Base-by-base conservation (phyloP, 768 basidiomycete species). In the Lentinus brumalis region DNA sequence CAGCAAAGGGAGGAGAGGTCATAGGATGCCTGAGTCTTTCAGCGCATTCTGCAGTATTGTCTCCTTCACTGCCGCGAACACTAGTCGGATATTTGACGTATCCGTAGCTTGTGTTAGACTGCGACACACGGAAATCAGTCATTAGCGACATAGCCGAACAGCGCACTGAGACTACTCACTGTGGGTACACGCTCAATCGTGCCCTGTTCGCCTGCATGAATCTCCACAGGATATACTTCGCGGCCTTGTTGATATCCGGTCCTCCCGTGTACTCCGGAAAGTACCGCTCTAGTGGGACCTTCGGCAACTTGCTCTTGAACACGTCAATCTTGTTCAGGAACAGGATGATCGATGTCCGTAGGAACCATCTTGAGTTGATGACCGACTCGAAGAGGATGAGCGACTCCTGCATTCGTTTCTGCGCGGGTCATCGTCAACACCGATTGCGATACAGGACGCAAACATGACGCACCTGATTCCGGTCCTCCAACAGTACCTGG, bases 161-260 rank as follows among this genome's bases (percentile, higher is more conserved):
- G 44, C 14, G 44, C 7, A 45, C 11, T 26, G 21, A 26, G 21
- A 26, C 21, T 14, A 49, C 46, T 49, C 63, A 91, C 91, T 97
- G 94, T 3, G 94, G 94, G 73, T 96, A 97, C 18, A 97, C 91
- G 59, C 88, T 93, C 66, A 96, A 75, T 53, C 87, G 74, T 56
- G 91, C 91, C 21, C 90, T 77, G 66, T 96, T 96, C 57, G 91
- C 88, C 73, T 96, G 92, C 82, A 94, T 95, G 68, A 96, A 98
- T 68, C 91, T 79, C 95, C 94, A 97, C 40, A 98, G 78, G 55
- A 98, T 94, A 65, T 93, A 96, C 67, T 95, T 94, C 0, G 94
- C 93, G 2, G 93, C 94, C 73, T 96, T 96, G 77, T 94, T 95
- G 73, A 96, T 91, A 68, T 96, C 92, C 4, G 87, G 74, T 4